Base-by-base conservation (phyloP, 768 basidiomycete species). In the Kwoniella bestiolae region DNA sequence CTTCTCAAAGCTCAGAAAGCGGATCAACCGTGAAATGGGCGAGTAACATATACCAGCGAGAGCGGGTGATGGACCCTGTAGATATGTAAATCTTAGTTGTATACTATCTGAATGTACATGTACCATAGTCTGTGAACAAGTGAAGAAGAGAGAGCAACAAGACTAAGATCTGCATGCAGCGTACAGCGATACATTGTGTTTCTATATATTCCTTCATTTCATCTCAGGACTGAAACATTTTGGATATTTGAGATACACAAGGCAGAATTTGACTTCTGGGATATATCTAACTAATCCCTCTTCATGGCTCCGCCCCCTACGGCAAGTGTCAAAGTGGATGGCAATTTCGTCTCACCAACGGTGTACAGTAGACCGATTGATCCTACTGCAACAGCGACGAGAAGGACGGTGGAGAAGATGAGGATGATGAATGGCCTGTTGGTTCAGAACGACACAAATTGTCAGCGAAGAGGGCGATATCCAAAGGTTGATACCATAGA, bases 1-100 rank as follows among this genome's bases (percentile, higher is more conserved):
- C 79, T 82, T 8, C 56, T 85, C 58, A 82, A 74, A 53, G 74
- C 70, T 47, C 64, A 58, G 28, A 44, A 28, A 14, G 8, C n/a
- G 35, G 56, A 31, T 44, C 25, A 41, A 21, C 16, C 26, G 29
- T 16, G 56, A 47, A 21, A 8, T n/a, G n/a, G n/a, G n/a, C n/a
- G n/a, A n/a, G n/a, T n/a, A n/a, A n/a, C n/a, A n/a, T n/a, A n/a
- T 14, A 47, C 18, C 12, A 14, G 38, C 7, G 38, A 41, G 38
- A 41, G 38, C 18, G 0, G 38, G 18, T 9, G 8, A 4, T 9
- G 8, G 8, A 16, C 18, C 12, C 18, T 16, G 7, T 11, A 41
- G 34, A 11, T 9, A 41, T 41, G 4, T 3, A 3, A 5, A 41
- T 41, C 8, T 18, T 41, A 11, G 38, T 41, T 41, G 38, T 41